Evolutionary conservation across 352 stramenopile genomes (phyloP).

Genomic region (Phytopythium oedochilum): DNA sequence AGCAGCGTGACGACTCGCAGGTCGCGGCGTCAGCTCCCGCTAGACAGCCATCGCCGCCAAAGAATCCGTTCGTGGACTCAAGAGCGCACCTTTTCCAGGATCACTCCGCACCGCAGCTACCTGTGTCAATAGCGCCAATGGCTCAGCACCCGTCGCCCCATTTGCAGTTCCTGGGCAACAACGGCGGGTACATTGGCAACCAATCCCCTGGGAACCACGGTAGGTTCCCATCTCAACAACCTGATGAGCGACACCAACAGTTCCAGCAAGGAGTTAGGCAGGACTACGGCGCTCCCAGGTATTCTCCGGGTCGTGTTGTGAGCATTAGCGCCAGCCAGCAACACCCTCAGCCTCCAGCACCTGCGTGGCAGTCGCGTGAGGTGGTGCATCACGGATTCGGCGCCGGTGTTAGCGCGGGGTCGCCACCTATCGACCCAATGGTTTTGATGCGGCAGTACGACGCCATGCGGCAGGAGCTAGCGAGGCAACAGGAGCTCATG

Average conservation of each 20-base stretch:
- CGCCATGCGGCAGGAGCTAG: constrained; percentile 45
- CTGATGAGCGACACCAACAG: neutral
- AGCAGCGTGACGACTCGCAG: neutral
- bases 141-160: neutral
- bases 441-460: constrained; percentile 45
- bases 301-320: neutral
- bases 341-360: too few relatives aligned
- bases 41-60: constrained; percentile 9
- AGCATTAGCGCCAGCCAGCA: neutral
- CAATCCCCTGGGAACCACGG: neutral
- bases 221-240: neutral
- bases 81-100: constrained; percentile 52
- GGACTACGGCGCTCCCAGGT: neutral
- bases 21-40: neutral
- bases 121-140: neutral
- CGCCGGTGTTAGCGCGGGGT: neutral
- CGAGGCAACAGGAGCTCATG: constrained; percentile 42
- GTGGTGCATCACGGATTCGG: neutral
- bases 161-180: neutral
- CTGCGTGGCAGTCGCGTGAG: neutral
- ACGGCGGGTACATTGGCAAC: neutral
- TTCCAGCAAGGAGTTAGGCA: neutral
- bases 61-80: constrained; percentile 49
- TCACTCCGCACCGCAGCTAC: constrained; percentile 6
- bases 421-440: constrained; percentile 9